A percentile compares a stretch with the other conserved stretches of the same genome.
Conservation (phyloP, 2,329 filamentous ascomycete species). For the Septoria linicola region DNA sequence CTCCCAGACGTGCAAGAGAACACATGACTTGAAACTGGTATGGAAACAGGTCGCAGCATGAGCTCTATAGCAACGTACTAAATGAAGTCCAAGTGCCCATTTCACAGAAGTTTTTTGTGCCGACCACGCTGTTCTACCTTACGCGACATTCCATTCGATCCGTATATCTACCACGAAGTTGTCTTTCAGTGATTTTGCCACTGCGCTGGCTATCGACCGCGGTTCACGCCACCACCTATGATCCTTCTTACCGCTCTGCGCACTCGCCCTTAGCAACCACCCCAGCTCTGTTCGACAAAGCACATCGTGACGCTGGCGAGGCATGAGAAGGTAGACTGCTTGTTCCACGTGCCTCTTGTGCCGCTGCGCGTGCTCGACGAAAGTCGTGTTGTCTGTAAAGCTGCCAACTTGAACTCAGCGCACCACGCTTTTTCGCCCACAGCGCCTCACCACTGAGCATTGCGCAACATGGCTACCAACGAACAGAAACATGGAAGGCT, state of each 20-base stretch:
- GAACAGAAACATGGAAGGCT: slow-evolving; percentile 40
- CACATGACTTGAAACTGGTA: neutral
- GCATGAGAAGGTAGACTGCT: slow-evolving; percentile 9
- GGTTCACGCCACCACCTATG: slow-evolving; percentile 13
- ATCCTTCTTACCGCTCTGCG: slow-evolving; percentile 6
- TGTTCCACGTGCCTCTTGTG: slow-evolving; percentile 24
- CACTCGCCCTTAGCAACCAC: slow-evolving; percentile 3
- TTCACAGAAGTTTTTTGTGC: too few relatives aligned
- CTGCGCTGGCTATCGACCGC: neutral
- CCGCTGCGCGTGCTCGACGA: neutral
- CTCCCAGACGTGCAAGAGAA: neutral
- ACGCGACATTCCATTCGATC: too few relatives aligned
- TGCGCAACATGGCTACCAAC: slow-evolving; percentile 42
- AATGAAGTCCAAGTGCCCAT: neutral
- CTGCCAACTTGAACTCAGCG: slow-evolving; percentile 16
- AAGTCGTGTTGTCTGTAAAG: slow-evolving; percentile 17
- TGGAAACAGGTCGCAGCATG: neutral
- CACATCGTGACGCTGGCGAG: neutral
- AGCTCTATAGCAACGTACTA: neutral
- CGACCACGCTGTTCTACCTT: too few relatives aligned
- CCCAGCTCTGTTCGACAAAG: neutral
- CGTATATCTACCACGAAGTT: neutral
- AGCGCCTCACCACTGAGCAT: slow-evolving; percentile 26
- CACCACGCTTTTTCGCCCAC: slow-evolving; percentile 24
- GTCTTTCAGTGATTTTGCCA: neutral